Base-by-base conservation (phyloP, 164 flowering plant species). In the Buxus sempervirens region DNA sequence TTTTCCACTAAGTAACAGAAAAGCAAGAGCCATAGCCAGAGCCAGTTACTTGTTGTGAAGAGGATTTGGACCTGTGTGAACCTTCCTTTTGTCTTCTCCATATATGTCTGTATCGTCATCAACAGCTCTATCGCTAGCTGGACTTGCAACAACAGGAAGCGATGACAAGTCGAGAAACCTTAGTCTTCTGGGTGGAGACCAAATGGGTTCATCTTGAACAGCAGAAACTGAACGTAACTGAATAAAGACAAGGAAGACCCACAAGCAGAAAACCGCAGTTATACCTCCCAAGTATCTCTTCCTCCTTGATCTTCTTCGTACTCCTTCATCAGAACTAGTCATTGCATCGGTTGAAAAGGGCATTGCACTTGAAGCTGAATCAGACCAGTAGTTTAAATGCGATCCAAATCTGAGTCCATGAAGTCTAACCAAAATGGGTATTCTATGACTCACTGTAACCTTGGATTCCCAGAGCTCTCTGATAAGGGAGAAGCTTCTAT, bases 21-120 rank as follows among this genome's bases (percentile, higher is more conserved):
- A 27, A 57, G 21, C 21, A 57, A 9, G 26, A 24, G 49, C 22
- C n/a, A n/a, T n/a, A 65, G n/a, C 45, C 12, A 2, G 22, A n/a
- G 22, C 21, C 7, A 28, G 22, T 63, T 54, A 60, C 72, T 81
- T 73, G 80, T 88, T 88, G 74, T 88, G 93, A 66, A 88, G 93
- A 65, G 93, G 93, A 74, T 88, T 88, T 26, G 93, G 93, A 73
- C 93, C 93, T 0, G 90, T 86, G 42, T 81, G 88, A 70, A 84
- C 63, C 78, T 45, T 70, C 57, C 93, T 82, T 72, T 88, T 88
- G n/a, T 88, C 90, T 53, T 81, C 86, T 66, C 62, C 86, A 48
- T 74, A 75, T 56, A 15, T 65, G 23, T 66, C 72, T 0, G 60
- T 23, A 42, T 69, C 76, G 6, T 61, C 75, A 2, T 53, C 58